Percentiles rank a stretch among this genome's conserved stretches.
Evolutionary conservation across 331 rosid genomes (phyloP).

Genomic region (Malus hybrid): DNA sequence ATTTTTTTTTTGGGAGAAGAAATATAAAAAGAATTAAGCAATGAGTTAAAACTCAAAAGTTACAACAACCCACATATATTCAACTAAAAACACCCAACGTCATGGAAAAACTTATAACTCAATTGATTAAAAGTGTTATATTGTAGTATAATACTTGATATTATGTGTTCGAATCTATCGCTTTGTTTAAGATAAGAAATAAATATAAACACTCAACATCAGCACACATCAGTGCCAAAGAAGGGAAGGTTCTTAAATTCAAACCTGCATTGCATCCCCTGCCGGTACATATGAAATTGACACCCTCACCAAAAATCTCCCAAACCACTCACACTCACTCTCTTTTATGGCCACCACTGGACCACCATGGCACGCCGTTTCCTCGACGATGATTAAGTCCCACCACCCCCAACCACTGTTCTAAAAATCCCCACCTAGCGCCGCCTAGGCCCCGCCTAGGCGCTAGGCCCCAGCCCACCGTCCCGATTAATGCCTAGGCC

Average conservation of each 20-base stretch:
- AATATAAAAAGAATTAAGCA: neutral
- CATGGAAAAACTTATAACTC: neutral
- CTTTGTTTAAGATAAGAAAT: too few relatives aligned
- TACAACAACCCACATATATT: neutral
- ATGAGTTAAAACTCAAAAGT: neutral
- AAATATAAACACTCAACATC: neutral
- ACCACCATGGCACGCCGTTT: neutral
- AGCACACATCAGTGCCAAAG: neutral
- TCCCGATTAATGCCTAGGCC: too few relatives aligned
- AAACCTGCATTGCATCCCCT: neutral
- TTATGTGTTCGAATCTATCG: too few relatives aligned
- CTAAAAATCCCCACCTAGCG: too few relatives aligned
- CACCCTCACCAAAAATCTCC: neutral
- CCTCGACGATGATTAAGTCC: neutral
- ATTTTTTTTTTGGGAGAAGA: too few relatives aligned
- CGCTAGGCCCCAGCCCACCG: too few relatives aligned
- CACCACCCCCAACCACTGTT: neutral
- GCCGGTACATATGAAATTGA: neutral
- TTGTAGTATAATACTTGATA: too few relatives aligned
- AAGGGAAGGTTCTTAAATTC: neutral
- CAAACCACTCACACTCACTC: neutral
- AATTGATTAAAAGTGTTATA: too few relatives aligned
- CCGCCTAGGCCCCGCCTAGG: too few relatives aligned
- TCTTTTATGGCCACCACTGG: too few relatives aligned
- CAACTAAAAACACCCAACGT: neutral